Percentiles rank a stretch among this genome's conserved stretches.
These are phyloP conservation scores for Naganishia friedmannii DNA, from an alignment of 768 basidiomycete genomes.

Conservation along the genomic window DNA sequence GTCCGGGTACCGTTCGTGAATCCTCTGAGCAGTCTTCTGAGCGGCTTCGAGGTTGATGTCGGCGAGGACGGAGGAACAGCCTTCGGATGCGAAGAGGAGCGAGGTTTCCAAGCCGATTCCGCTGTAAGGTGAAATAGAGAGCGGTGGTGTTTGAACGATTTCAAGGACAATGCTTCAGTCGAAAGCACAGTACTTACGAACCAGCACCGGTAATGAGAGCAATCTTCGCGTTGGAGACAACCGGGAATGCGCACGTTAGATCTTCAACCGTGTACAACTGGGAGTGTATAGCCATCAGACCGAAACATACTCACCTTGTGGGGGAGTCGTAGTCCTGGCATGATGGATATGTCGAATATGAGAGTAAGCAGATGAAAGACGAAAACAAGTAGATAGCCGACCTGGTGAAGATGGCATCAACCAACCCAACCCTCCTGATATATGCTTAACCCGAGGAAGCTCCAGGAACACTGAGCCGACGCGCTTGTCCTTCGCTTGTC, in stretches of 20 bases:
- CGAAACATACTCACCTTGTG: constrained; percentile 35
- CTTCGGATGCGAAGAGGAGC: constrained; percentile 91
- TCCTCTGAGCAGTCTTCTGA: constrained; percentile 64
- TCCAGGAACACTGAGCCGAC: background rate
- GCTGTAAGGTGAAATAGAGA: constrained; percentile 54
- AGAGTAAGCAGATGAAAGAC: background rate
- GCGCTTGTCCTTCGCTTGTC: constrained; percentile 4
- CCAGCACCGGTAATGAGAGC: constrained; percentile 78
- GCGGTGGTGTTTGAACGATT: background rate
- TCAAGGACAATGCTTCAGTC: background rate
- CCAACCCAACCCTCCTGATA: no score
- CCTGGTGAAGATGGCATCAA: background rate
- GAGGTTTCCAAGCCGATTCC: constrained; percentile 95
- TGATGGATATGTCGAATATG: background rate
- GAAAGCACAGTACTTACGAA: constrained; percentile 60
- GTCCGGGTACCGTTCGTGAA: constrained; percentile 63
- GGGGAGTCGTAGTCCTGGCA: constrained; percentile 23
- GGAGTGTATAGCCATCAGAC: background rate
- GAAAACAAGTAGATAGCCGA: no score
- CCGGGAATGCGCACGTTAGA: background rate
- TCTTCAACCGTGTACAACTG: no score
- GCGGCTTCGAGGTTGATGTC: constrained; percentile 80
- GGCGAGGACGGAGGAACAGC: constrained; percentile 81
- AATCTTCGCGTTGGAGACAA: constrained; percentile 36
- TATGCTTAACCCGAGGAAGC: no score